Base-by-base conservation (phyloP, 306 rosid genomes). In the Astragalus membranaceus region DNA sequence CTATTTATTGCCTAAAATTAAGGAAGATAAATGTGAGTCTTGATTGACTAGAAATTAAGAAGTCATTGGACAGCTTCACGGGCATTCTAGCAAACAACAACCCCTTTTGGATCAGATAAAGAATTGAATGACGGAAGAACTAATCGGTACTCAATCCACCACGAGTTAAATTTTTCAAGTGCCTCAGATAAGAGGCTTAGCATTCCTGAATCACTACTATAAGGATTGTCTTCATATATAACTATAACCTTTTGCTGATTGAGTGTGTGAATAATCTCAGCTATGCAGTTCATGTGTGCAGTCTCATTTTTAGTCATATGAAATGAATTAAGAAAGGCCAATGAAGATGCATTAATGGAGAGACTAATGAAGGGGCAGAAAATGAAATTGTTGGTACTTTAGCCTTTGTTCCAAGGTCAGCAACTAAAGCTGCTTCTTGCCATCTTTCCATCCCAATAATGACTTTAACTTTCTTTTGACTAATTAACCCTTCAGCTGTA, bases 321-420 rank as follows among this genome's bases (percentile, higher is more conserved):
- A 64, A 87, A 75, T 74, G 80, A 64, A 87, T 80, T 75, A 87
- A 65, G 57, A 79, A 87, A 59, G 92, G 92, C 85, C 87, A 87
- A n/a, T 73, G 83, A 37, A 44, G 57, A 37, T 58, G 77, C 75
- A 65, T 39, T 35, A 50, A 52, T 58, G 82, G 83, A 9, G 81
- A 36, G 42, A 23, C 61, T 8, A 76, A 43, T n/a, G 85, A 23
- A 0, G 85, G 85, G 39, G 85, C 37, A 39, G 89, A 76, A 69
- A 87, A 82, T 69, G 89, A 82, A 73, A 87, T 66, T 54, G 74
- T 65, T 5, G 77, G n/a, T n/a, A n/a, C n/a, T n/a, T n/a, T n/a
- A n/a, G n/a, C n/a, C n/a, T n/a, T n/a, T n/a, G n/a, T n/a, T n/a
- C n/a, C n/a, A n/a, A n/a, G n/a, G n/a, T n/a, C n/a, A n/a, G n/a